Conservation (phyloP, 345 rosid genomes). For the Ailanthus altissimus region DNA sequence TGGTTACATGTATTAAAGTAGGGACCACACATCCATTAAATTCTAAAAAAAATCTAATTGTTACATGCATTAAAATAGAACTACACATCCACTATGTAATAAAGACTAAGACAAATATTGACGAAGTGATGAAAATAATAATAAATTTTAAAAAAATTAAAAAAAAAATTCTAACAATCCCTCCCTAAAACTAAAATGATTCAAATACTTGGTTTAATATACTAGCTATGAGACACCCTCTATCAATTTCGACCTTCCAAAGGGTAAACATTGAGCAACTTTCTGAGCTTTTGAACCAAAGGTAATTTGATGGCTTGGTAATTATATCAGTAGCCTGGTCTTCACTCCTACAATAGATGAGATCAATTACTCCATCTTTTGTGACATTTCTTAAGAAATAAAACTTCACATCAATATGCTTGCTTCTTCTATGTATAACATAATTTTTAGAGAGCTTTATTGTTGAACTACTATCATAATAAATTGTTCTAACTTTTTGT, state of each 20-base stretch:
- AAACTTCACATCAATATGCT: no score
- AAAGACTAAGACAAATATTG: no score
- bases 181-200: no score
- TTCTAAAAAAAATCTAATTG: no score
- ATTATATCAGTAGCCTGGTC: neutral
- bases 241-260: neutral
- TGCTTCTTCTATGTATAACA: neutral
- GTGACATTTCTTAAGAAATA: neutral
- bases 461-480: neutral
- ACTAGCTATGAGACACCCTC: neutral
- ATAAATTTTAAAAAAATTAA: no score
- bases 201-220: no score
- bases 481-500: neutral
- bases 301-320: neutral
- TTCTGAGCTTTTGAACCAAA: neutral
- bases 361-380: neutral
- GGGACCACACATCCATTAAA: no score
- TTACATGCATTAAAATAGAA: no score
- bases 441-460: slow-evolving; percentile 1
- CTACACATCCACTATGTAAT: no score
- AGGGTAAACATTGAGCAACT: neutral
- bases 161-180: no score
- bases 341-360: neutral
- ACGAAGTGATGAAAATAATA: no score
- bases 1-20: no score